Evolutionary conservation across 768 basidiomycete species (phyloP), one percentile per base, ranked within the genome.

Genomic region (Boletus eberwhitei): DNA sequence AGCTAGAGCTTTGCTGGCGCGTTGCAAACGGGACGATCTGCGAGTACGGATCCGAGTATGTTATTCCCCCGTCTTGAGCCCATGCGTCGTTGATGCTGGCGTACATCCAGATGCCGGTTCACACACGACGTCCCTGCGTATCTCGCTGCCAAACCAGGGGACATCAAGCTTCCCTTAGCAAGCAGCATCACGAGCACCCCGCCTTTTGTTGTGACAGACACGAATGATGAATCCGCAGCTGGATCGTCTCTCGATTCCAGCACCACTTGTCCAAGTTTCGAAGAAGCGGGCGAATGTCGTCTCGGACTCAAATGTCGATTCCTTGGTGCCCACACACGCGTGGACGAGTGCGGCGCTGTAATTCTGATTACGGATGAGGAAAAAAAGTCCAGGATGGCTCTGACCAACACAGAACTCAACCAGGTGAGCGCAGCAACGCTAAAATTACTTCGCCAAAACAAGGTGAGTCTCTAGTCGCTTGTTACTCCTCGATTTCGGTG

Each of bases 241-340:
- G 50, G 40, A 3, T 55, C 58, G 0, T 67, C 60, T 17, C 59
- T 70, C 26, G 59, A 71, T 40, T 57, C 44, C 19, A 50, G 14
- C 19, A 71, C 65, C 17, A 56, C 50, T 1, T 70, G 71, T 24
- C 61, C 64, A 22, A 52, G 42, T 29, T 70, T 69, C 24, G 62
- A 67, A 19, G 70, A 70, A 48, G 64, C 65, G 41, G 63, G 62
- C 0, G 65, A 67, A 53, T 70, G 69, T 52, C 68, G 71, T 39
- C 59, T 70, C 16, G 97, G 94, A 12, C 86, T 90, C 70, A 92
- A 93, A 69, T 99, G 97, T 68, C 84, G 97, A 2, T 97, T 89
- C 71, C 79, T 97, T 6, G 87, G 88, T 13, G 86, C 82, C 4
- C 96, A 99, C 69, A 73, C 87, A 12, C 71, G 65, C 17, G 71